Evolutionary conservation across 208 protist species (phyloP), one percentile per base, ranked within the genome.

Genomic region (Lotmaria passim): DNA sequence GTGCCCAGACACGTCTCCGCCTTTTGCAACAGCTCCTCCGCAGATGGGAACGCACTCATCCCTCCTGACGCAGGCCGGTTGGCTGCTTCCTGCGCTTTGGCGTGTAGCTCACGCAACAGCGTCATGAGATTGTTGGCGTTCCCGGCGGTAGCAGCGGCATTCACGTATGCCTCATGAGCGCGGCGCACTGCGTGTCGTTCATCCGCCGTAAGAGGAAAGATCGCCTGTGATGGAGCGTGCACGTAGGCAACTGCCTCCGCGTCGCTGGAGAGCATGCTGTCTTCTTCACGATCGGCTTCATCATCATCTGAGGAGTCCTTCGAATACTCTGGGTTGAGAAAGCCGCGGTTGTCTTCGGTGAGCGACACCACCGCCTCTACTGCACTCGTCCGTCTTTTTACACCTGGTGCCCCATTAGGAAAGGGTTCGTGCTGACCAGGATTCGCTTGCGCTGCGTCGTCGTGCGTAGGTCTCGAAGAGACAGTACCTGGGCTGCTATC

Each of bases 261-360:
- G 36, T 60, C n/a, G 14, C 11, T 5, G 41, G 33, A 1, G 19
- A 44, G 30, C 1, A 8, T 24, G 31, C n/a, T n/a, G 44, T 10
- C 26, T 44, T 4, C 2, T 44, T 64, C 58, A 2, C 30, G 21
- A 1, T 14, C 41, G 15, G 10, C 44, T 5, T 41, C 44, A 30
- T 38, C 31, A n/a, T 38, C 43, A 8, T 24, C 24, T 7, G 11
- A 6, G 19, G n/a, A 4, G n/a, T 56, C 60, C 46, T 44, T 56
- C 12, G 33, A 4, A 39, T 71, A 51, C 34, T 43, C 55, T 0
- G 71, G 63, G 38, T 66, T 67, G 7, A 71, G 48, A 30, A 77
- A 77, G 31, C 71, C 57, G 21, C 71, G 62, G 15, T 52, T 77
- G 33, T 77, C 71, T 14, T 70, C 55, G 5, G 56, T 55, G 28